phyloP scores from a whole-genome alignment of 2,329 filamentous ascomycete species.

The Aspergillus tamarii region DNA sequence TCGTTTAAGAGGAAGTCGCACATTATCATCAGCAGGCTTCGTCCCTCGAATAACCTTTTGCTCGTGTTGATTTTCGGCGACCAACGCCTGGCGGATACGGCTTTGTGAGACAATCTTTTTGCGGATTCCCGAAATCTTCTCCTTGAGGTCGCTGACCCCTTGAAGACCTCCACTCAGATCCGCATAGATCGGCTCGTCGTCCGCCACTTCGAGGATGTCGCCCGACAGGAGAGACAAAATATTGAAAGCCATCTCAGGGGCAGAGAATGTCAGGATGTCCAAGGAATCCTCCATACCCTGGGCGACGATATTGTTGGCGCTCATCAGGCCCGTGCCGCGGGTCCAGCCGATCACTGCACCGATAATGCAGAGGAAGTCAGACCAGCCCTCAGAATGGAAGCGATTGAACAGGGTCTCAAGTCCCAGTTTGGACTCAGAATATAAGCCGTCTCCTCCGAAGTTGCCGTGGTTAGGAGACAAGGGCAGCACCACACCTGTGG shows the following conservation, averaged over 20 bases:
- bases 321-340: constrained; percentile 96
- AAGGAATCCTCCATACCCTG: constrained; percentile 89
- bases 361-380: constrained; percentile 95
- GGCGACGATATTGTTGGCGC: constrained; percentile 94
- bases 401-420: constrained; percentile 97
- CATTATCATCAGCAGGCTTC: neutral
- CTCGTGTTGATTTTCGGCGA: neutral
- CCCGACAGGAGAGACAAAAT: constrained; percentile 94
- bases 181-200: constrained; percentile 91
- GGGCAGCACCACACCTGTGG: constrained; percentile 93
- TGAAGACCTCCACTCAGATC: constrained; percentile 97
- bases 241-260: constrained; percentile 99
- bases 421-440: constrained; percentile 96
- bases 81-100: neutral
- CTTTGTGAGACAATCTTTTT: neutral
- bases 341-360: constrained; percentile 99
- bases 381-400: constrained; percentile 98
- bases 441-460: constrained; percentile 96
- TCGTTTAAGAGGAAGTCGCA: neutral
- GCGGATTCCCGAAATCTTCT: neutral
- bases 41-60: neutral
- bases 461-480: constrained; percentile 98
- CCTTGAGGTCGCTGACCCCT: constrained; percentile 66
- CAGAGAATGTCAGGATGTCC: constrained; percentile 96
- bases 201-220: constrained; percentile 90